Percentiles rank a stretch among this genome's conserved stretches.
Conservation (phyloP, 306 rosid species). For the Pyrus pyrifolia region DNA sequence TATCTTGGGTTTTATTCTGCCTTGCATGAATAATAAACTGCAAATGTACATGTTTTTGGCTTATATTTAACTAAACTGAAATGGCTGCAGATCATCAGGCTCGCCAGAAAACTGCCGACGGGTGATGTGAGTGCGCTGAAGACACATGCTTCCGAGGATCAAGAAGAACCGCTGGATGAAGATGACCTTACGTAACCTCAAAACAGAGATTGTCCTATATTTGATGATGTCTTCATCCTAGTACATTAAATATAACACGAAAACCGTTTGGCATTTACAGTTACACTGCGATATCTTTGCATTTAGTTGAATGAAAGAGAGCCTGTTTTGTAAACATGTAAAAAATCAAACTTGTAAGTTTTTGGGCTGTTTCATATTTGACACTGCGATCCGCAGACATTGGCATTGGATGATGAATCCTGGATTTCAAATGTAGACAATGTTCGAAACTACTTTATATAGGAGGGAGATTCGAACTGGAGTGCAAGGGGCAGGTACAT, state of each 20-base stretch:
- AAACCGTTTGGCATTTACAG: neutral
- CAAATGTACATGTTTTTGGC: neutral
- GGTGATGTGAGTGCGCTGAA: slow-evolving; percentile 68
- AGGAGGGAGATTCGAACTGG: too few species aligned
- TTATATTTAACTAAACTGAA: neutral
- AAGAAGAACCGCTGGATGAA: slow-evolving; percentile 65
- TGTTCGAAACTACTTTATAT: too few species aligned
- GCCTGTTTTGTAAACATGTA: neutral
- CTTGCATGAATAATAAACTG: neutral
- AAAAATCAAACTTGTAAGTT: neutral
- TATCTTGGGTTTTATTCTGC: neutral
- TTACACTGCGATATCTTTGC: neutral
- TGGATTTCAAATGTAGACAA: too few species aligned
- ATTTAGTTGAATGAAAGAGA: neutral
- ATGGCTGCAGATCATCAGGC: slow-evolving; percentile 68
- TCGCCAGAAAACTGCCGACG: slow-evolving; percentile 84
- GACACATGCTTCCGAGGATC: slow-evolving; percentile 30
- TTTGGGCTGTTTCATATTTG: neutral
- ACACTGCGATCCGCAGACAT: too few species aligned
- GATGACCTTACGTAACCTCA: slow-evolving; percentile 65
- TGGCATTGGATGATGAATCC: too few species aligned
- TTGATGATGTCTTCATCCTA: neutral
- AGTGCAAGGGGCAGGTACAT: too few species aligned
- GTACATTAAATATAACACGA: neutral
- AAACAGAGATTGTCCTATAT: neutral